These are phyloP conservation scores for Logfia minima DNA, from an alignment of 129 eudicot species.

Conservation along the genomic window DNA sequence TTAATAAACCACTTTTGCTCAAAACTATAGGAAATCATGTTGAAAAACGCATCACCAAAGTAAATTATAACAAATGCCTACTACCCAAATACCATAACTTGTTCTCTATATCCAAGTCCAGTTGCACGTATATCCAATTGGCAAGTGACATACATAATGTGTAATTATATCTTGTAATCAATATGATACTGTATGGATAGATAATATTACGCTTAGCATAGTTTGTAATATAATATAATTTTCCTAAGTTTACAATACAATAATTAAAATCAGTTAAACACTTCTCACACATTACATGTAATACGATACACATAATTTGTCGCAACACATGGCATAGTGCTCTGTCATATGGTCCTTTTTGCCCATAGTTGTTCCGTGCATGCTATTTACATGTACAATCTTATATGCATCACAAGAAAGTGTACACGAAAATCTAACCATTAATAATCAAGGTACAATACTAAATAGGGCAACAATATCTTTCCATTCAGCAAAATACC, in stretches of 20 bases:
- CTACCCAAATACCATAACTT: no score
- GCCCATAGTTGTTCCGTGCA: no score
- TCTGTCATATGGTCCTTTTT: no score
- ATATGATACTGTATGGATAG: background rate
- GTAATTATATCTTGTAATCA: background rate
- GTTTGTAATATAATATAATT: background rate
- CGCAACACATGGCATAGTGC: background rate
- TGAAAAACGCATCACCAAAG: no score
- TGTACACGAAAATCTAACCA: background rate
- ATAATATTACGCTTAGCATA: background rate
- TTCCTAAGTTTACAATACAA: no score
- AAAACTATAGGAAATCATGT: no score
- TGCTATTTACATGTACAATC: no score
- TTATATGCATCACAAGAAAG: no score
- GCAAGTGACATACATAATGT: background rate
- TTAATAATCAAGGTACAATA: background rate
- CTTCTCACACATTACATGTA: background rate
- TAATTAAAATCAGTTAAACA: background rate
- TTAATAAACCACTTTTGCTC: no score
- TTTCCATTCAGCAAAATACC: background rate
- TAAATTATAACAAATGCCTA: no score
- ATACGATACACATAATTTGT: no score
- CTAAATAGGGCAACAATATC: background rate
- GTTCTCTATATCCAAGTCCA: background rate
- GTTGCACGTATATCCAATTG: background rate